These are phyloP conservation scores for Lactarius akahatsu DNA, from an alignment of 768 basidiomycete genomes.

Conservation along the genomic window DNA sequence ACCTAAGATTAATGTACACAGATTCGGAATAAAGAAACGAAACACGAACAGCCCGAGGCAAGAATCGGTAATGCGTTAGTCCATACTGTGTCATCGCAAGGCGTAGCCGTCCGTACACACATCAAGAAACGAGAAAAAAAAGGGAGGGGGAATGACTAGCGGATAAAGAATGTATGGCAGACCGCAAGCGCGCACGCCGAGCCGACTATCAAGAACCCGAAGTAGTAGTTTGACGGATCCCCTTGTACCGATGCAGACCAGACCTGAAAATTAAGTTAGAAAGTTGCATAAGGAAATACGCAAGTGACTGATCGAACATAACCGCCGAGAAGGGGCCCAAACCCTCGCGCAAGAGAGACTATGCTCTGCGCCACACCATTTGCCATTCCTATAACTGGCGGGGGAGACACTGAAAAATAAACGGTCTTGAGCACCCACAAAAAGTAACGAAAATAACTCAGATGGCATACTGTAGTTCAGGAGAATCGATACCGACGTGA, in stretches of 20 bases:
- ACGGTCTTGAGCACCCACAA: conserved; percentile 13
- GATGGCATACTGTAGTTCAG: conserved; percentile 71
- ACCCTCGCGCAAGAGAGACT: conserved; percentile 87
- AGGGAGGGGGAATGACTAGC: conserved; percentile 1
- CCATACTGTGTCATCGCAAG: not conserved
- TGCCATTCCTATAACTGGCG: conserved; percentile 82
- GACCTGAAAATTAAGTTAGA: conserved; percentile 17
- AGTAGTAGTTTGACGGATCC: conserved; percentile 20
- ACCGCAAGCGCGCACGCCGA: conserved; percentile 18
- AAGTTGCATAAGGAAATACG: not conserved
- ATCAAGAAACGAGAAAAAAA: not conserved
- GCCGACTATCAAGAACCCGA: conserved; percentile 22
- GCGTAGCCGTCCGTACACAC: not conserved
- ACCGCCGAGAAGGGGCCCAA: conserved; percentile 84
- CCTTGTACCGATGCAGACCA: conserved; percentile 27
- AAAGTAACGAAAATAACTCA: not conserved
- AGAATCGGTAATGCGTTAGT: not conserved
- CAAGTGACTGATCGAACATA: conserved; percentile 51
- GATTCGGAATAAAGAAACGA: not conserved
- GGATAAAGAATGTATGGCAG: conserved; percentile 20
- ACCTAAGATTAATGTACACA: not conserved
- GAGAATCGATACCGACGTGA: conserved; percentile 87
- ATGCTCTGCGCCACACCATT: conserved; percentile 97
- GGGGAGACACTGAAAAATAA: conserved; percentile 74
- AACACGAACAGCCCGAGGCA: not conserved